Evolutionary conservation across 192 early-diverging fungal species (phyloP).

Genomic region (Linnemannia zychae): DNA sequence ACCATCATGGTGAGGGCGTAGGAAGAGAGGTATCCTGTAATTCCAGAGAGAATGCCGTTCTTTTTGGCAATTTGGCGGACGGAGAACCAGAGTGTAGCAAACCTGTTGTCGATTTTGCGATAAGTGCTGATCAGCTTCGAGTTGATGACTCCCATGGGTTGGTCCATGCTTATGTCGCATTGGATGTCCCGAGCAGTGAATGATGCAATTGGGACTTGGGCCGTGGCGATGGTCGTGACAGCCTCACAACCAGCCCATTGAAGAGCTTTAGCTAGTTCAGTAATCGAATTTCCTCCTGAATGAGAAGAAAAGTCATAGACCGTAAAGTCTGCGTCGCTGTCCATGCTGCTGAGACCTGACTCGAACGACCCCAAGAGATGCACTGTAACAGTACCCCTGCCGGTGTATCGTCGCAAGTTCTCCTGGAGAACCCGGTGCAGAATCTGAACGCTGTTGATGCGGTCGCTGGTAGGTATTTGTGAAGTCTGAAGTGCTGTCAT

Average conservation of each 20-base stretch:
- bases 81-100: slow-evolving; percentile 6
- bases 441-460: background rate
- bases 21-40: background rate
- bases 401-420: background rate
- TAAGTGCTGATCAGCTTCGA: slow-evolving; percentile 17
- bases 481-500: background rate
- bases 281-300: background rate
- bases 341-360: background rate
- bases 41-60: background rate
- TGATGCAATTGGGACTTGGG: background rate
- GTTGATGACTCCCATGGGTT: background rate
- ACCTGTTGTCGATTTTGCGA: background rate
- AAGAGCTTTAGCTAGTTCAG: background rate
- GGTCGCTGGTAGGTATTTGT: background rate
- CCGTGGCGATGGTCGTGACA: background rate
- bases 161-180: slow-evolving; percentile 10
- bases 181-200: background rate
- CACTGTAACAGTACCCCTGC: background rate
- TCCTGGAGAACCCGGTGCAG: background rate
- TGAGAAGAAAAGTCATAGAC: background rate
- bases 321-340: slow-evolving; percentile 13
- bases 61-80: background rate
- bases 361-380: slow-evolving; percentile 9
- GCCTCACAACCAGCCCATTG: background rate
- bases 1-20: slow-evolving; percentile 18